A percentile compares a stretch with the other conserved stretches of the same genome.
These are phyloP conservation scores for Triticum aestivum DNA, from an alignment of 176 grass and related monocot genomes.

Conservation along the genomic window IWGSC_CS_RefSeq_v2.1 NC_057798.1:618903111-618903610, in stretches of 20 bases:
- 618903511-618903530: slow-evolving; percentile 81
- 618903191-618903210: too few relatives aligned
- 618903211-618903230: not conserved
- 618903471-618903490: slow-evolving; percentile 77
- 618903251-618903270: slow-evolving; percentile 1
- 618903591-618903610: slow-evolving; percentile 68
- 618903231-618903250: not conserved
- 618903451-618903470: slow-evolving; percentile 55
- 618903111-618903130: slow-evolving; percentile 5
- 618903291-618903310: not conserved
- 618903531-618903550: slow-evolving; percentile 75
- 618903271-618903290: slow-evolving; percentile 56
- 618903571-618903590: slow-evolving; percentile 77
- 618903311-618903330: slow-evolving; percentile 20
- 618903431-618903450: slow-evolving; percentile 33
- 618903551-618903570: slow-evolving; percentile 94
- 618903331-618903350: not conserved
- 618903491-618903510: slow-evolving; percentile 63
- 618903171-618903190: not conserved
- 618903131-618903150: not conserved
- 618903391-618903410: not conserved
- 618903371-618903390: not conserved
- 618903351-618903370: not conserved
- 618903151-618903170: not conserved
- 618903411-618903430: slow-evolving; percentile 46